Conservation (phyloP, 129 eudicot species). For the Escallonia herrerae region DNA sequence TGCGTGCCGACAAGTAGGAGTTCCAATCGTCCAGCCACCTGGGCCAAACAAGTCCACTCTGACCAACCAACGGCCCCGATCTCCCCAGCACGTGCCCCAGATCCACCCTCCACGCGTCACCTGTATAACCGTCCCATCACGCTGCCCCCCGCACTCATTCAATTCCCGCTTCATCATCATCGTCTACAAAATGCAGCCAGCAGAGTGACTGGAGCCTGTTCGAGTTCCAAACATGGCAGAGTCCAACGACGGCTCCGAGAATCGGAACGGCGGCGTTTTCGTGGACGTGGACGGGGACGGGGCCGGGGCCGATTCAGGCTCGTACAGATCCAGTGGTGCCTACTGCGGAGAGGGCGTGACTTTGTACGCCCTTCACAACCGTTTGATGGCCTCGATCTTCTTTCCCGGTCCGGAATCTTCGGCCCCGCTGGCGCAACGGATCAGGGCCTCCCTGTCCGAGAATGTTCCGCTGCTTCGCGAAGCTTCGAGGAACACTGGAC, state of each 20-base stretch:
- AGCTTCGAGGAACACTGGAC: slow-evolving; percentile 39
- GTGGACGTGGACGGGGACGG: background rate
- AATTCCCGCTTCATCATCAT: no score
- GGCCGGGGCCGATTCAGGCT: slow-evolving; percentile 14
- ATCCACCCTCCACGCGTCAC: no score
- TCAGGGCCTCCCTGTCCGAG: slow-evolving; percentile 33
- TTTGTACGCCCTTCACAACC: slow-evolving; percentile 33
- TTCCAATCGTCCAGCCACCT: no score
- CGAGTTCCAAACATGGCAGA: slow-evolving; percentile 24
- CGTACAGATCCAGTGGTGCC: background rate
- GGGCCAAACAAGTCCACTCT: no score
- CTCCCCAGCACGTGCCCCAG: no score
- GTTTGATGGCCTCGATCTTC: slow-evolving; percentile 32
- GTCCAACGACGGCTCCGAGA: slow-evolving; percentile 17
- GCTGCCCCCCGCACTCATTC: no score
- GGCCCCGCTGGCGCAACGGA: slow-evolving; percentile 30
- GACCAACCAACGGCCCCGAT: no score
- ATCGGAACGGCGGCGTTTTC: slow-evolving; percentile 19
- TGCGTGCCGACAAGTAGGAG: no score
- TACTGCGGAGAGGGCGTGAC: slow-evolving; percentile 24
- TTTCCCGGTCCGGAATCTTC: slow-evolving; percentile 23
- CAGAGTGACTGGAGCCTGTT: no score
- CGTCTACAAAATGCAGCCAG: no score
- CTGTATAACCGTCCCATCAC: no score
- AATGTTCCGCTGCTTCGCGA: slow-evolving; percentile 54